A percentile compares a stretch with the other conserved stretches of the same genome.
These are phyloP conservation scores for Ceratocystis eucalypticola DNA, from an alignment of 2,329 filamentous ascomycete species.

Conservation along the genomic window DNA sequence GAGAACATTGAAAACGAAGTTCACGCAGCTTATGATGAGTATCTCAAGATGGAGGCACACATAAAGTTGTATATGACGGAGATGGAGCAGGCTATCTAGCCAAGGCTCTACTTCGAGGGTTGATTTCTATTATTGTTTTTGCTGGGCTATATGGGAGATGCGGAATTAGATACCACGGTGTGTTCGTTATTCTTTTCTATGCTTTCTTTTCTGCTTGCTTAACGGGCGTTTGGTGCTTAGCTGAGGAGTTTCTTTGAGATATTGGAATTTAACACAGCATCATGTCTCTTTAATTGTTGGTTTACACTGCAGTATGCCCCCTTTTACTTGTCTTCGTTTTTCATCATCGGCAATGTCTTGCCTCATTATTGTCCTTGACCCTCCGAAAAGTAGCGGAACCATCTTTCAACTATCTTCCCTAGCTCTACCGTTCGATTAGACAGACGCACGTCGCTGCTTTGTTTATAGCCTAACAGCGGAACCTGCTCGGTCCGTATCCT, in stretches of 20 bases:
- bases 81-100: slow-evolving; percentile 76
- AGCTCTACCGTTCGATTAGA: slow-evolving; percentile 14
- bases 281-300: slow-evolving; percentile 3
- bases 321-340: slow-evolving; percentile 8
- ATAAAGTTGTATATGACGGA: slow-evolving; percentile 97
- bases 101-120: neutral
- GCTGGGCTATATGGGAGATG: neutral
- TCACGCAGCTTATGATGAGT: slow-evolving; percentile 80
- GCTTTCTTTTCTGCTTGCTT: slow-evolving; percentile 7
- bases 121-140: neutral
- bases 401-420: slow-evolving; percentile 3
- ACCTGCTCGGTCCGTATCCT: slow-evolving; percentile 11
- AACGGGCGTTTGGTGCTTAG: slow-evolving; percentile 9
- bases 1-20: slow-evolving; percentile 95
- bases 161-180: neutral
- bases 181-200: slow-evolving; percentile 12
- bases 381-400: slow-evolving; percentile 9
- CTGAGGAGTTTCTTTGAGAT: slow-evolving; percentile 1
- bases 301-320: slow-evolving; percentile 7
- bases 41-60: slow-evolving; percentile 93
- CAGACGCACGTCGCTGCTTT: slow-evolving; percentile 13
- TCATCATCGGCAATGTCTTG: neutral
- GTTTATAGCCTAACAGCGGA: slow-evolving; percentile 16
- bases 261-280: neutral
- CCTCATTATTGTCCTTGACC: neutral